These are phyloP conservation scores for Hibiscus syriacus DNA, from an alignment of 345 rosid species.

Conservation along the genomic window DNA sequence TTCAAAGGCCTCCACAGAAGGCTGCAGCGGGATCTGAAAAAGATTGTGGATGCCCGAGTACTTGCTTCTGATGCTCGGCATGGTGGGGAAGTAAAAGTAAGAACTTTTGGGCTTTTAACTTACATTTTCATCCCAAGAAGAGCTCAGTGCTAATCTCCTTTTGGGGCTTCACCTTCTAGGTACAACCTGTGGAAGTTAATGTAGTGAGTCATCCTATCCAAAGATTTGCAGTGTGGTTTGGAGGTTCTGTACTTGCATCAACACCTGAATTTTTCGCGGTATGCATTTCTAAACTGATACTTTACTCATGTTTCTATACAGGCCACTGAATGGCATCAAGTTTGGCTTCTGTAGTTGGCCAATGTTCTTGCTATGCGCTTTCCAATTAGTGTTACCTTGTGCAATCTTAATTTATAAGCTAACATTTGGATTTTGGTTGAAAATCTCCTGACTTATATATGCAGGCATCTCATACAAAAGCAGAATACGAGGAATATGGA, in stretches of 20 bases:
- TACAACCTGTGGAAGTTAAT: constrained; percentile 92
- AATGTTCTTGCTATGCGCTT: neutral
- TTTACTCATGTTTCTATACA: neutral
- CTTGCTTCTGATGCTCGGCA: constrained; percentile 73
- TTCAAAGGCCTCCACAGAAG: constrained; percentile 97
- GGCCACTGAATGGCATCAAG: neutral
- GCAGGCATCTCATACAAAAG: constrained; percentile 98
- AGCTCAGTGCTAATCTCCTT: neutral
- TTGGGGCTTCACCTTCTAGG: constrained; percentile 27
- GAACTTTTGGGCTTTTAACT: neutral
- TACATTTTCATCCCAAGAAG: constrained; percentile 1
- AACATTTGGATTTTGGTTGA: neutral
- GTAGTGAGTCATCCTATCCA: constrained; percentile 96
- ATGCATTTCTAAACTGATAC: constrained; percentile 17
- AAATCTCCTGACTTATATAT: neutral
- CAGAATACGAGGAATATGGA: constrained; percentile 92
- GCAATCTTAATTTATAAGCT: neutral
- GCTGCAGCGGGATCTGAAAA: constrained; percentile 92
- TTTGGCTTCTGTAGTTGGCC: neutral
- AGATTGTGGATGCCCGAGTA: constrained; percentile 89
- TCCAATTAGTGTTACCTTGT: neutral
- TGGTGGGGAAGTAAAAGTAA: constrained; percentile 70
- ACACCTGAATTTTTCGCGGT: constrained; percentile 94
- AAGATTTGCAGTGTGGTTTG: constrained; percentile 97
- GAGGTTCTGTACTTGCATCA: constrained; percentile 96